Percentiles rank a stretch among this genome's conserved stretches.
These are phyloP conservation scores for Exutisphaerella laricina DNA, from an alignment of 2,329 filamentous ascomycete species.

Conservation along the genomic window DNA sequence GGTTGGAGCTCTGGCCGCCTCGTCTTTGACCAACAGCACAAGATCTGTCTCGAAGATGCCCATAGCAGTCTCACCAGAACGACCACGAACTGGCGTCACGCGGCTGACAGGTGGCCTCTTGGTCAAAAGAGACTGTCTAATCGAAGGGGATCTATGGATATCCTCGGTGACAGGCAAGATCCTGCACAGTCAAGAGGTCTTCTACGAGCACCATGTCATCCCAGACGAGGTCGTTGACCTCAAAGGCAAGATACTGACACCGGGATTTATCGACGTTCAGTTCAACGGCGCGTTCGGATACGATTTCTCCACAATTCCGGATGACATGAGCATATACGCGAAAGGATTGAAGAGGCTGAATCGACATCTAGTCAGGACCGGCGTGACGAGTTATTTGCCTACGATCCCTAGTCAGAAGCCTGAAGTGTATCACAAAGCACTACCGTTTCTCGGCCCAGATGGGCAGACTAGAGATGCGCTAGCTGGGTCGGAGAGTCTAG, in stretches of 20 bases:
- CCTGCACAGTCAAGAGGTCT: constrained; percentile 60
- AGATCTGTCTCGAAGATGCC: constrained; percentile 31
- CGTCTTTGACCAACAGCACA: too few relatives aligned
- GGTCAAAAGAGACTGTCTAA: constrained; percentile 60
- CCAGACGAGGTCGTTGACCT: constrained; percentile 75
- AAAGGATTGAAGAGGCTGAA: constrained; percentile 69
- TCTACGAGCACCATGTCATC: constrained; percentile 61
- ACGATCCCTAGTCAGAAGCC: constrained; percentile 75
- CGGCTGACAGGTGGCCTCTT: constrained; percentile 64
- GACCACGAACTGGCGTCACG: constrained; percentile 54
- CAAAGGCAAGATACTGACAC: constrained; percentile 73
- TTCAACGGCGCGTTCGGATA: constrained; percentile 90
- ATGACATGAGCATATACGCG: constrained; percentile 56
- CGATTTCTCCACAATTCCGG: constrained; percentile 76
- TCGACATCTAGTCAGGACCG: constrained; percentile 64
- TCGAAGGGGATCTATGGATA: constrained; percentile 82
- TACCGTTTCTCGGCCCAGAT: constrained; percentile 73
- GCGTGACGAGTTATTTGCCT: constrained; percentile 82
- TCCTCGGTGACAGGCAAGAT: constrained; percentile 77
- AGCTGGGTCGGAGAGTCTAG: constrained; percentile 78
- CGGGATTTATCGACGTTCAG: constrained; percentile 85
- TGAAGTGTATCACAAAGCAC: constrained; percentile 75
- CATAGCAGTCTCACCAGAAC: constrained; percentile 36
- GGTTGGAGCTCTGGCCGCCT: too few relatives aligned
- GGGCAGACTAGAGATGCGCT: constrained; percentile 53